Conservation (phyloP, 306 rosid genomes). For the Pyrus betulifolia region DNA sequence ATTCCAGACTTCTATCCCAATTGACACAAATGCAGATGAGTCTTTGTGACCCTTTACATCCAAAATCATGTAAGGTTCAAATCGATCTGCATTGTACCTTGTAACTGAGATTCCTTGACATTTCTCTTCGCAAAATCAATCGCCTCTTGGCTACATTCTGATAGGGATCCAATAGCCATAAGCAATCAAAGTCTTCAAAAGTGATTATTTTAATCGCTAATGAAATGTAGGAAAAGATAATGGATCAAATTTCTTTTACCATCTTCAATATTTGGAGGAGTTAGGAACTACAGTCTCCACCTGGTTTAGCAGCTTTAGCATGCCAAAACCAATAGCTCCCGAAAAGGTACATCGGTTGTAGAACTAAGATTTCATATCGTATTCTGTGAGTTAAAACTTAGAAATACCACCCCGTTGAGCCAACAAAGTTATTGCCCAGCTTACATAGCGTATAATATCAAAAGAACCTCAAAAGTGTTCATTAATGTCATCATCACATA, state of each 20-base stretch:
- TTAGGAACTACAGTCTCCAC: neutral
- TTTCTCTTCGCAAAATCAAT: constrained; percentile 17
- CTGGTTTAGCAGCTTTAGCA: neutral
- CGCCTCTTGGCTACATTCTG: constrained; percentile 26
- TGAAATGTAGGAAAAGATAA: neutral
- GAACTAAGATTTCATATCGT: neutral
- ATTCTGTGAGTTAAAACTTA: neutral
- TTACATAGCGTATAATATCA: neutral
- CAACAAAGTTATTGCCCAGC: neutral
- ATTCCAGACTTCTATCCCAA: constrained; percentile 1
- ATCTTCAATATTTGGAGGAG: neutral
- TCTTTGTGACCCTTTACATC: neutral
- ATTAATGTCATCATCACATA: neutral
- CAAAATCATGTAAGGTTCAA: constrained; percentile 5
- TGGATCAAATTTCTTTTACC: neutral
- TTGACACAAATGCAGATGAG: neutral
- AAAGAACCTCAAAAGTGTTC: neutral
- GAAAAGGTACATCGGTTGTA: neutral
- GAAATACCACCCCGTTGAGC: neutral
- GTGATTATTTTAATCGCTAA: constrained; percentile 10
- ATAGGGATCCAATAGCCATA: constrained; percentile 22
- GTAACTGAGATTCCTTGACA: constrained; percentile 21
- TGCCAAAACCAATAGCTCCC: neutral
- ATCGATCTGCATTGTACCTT: constrained; percentile 21
- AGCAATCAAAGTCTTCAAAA: constrained; percentile 14